A percentile compares a stretch with the other conserved stretches of the same genome.
Conservation (phyloP, 1,139 yeast genomes). For the Pichia inconspicua region DNA sequence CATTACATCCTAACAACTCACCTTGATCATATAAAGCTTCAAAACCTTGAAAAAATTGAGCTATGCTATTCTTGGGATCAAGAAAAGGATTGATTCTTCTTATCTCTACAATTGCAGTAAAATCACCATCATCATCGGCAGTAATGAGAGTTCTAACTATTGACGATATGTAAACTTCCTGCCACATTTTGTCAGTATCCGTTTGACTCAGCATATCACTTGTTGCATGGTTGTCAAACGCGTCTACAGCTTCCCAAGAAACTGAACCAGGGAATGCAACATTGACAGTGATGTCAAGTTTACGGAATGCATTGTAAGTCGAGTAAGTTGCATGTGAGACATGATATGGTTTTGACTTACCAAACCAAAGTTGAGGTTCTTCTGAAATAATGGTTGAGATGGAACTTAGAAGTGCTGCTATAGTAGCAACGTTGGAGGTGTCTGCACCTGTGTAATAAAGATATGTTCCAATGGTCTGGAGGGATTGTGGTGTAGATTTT, state of each 20-base stretch:
- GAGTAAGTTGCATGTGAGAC: constrained; percentile 54
- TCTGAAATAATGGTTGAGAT: constrained; percentile 43
- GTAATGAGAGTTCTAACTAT: constrained; percentile 46
- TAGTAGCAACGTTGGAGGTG: constrained; percentile 49
- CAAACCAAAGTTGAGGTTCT: constrained; percentile 50
- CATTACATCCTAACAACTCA: constrained; percentile 47
- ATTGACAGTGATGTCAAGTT: constrained; percentile 62
- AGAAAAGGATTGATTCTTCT: constrained; percentile 61
- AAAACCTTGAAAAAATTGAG: constrained; percentile 40
- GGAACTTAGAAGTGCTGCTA: constrained; percentile 50
- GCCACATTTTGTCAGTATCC: constrained; percentile 61
- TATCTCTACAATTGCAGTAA: constrained; percentile 48
- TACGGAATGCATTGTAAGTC: constrained; percentile 60
- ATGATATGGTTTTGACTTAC: constrained; percentile 47
- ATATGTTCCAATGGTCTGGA: constrained; percentile 35
- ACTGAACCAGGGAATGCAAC: constrained; percentile 57
- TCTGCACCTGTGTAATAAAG: constrained; percentile 52
- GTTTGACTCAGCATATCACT: constrained; percentile 37
- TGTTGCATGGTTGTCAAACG: constrained; percentile 34
- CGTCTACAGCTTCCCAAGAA: constrained; percentile 34
- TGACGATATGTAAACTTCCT: constrained; percentile 64
- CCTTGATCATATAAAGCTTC: constrained; percentile 48
- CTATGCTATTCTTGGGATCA: constrained; percentile 36
- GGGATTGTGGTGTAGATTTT: constrained; percentile 28
- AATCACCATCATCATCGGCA: constrained; percentile 63